These are phyloP conservation scores for Eragrostis tef DNA, from an alignment of 202 grass and related monocot species.

Conservation along the genomic window DNA sequence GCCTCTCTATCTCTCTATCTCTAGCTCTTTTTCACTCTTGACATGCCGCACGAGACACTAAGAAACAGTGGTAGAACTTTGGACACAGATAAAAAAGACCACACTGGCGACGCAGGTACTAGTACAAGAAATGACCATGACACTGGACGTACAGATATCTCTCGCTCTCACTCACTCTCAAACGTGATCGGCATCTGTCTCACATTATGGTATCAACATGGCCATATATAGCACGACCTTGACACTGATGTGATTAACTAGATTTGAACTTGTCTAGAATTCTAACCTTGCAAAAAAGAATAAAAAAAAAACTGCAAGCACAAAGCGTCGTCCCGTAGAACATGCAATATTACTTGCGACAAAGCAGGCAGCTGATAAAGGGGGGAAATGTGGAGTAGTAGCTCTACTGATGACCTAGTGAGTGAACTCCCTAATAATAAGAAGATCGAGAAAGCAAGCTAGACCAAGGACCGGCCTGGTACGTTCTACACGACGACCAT, in stretches of 20 bases:
- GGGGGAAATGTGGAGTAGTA: no score
- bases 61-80: constrained; percentile 60
- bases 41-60: constrained; percentile 53
- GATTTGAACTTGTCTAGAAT: constrained; percentile 10
- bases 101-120: constrained; percentile 45
- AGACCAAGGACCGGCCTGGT: no score
- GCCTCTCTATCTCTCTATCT: constrained; percentile 18
- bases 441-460: no score
- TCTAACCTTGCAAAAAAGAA: background rate
- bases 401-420: no score
- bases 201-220: background rate
- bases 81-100: constrained; percentile 59
- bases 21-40: constrained; percentile 44
- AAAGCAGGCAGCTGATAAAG: background rate
- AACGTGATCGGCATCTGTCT: constrained; percentile 10
- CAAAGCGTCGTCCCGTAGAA: background rate
- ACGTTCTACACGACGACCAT: constrained; percentile 48
- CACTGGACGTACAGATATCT: background rate
- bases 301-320: background rate
- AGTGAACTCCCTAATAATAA: no score
- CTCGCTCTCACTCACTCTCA: background rate
- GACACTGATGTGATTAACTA: background rate
- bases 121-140: constrained; percentile 58
- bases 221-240: background rate
- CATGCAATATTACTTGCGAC: background rate